Base-by-base conservation (phyloP, 345 rosid species). In the Bruguiera gymnorhiza region DNA sequence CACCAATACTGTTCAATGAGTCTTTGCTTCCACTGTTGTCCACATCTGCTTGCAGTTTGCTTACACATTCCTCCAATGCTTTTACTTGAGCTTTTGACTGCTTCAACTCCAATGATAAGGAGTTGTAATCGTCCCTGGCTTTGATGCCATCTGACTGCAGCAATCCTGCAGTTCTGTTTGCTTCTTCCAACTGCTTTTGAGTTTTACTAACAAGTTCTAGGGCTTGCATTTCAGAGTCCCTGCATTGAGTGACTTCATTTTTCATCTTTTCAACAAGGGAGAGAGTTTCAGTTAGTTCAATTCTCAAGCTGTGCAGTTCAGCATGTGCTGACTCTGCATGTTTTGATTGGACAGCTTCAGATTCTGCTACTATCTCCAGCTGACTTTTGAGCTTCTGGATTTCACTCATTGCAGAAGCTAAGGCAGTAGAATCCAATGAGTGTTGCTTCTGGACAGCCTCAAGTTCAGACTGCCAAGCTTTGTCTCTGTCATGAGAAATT, bases 391-490 rank as follows among this genome's bases (percentile, higher is more conserved):
- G 91, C 87, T 85, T 90, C 80, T 90, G 96, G 30, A 89, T 88
- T 77, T 95, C 99, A 75, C 84, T 95, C 87, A 90, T 82, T 43
- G 96, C 85, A 29, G 99, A 88, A 71, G 84, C 81, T 54, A 92
- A 69, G 67, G 92, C 91, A 34, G 97, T 79, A 2, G 96, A 86
- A 78, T 95, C 97, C 85, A 95, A 81, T 1, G 86, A 74, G 54
- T 92, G 88, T 62, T 90, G 98, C 76, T 87, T 90, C 79, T 87
- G 97, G 73, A 92, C 77, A 43, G 99, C 99, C 82, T 92, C 98
- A 16, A 95, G 91, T 75, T 95, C 99, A 57, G 99, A 92, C 62
- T 95, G 85, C 99, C 99, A 95, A 3, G 88, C 90, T 75, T 84
- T 85, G 79, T 95, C 99, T 48, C 98, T 86, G 59, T 89, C 98